A percentile compares a stretch with the other conserved stretches of the same genome.
Evolutionary conservation across 1,284 basidiomycete species (phyloP).

Genomic region (Gymnopus androsaceus): DNA sequence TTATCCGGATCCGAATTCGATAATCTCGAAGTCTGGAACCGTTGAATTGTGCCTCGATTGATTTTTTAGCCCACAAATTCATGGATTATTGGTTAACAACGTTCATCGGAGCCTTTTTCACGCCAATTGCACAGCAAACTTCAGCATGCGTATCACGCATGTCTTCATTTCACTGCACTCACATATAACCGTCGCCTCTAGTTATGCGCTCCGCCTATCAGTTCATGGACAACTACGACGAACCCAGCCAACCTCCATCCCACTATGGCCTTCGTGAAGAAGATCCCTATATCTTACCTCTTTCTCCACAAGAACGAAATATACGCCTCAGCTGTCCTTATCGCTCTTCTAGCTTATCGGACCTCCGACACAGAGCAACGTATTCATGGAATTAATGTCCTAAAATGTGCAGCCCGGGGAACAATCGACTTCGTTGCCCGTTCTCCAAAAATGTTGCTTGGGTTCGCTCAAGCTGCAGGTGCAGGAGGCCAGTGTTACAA

Average conservation of each 20-base stretch:
- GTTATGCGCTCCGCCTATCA: neutral
- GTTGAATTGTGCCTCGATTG: too few relatives aligned
- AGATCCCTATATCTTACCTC: neutral
- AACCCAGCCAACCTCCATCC: neutral
- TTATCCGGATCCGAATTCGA: too few relatives aligned
- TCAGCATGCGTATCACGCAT: too few relatives aligned
- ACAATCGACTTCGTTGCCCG: neutral
- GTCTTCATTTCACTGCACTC: too few relatives aligned
- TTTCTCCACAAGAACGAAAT: neutral
- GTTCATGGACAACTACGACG: constrained; percentile 6
- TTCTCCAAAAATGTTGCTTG: neutral
- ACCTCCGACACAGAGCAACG: neutral
- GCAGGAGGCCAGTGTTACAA: neutral
- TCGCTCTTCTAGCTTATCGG: constrained; percentile 12
- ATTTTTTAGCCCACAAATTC: too few relatives aligned
- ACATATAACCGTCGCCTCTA: constrained; percentile 1
- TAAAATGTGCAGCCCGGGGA: too few relatives aligned
- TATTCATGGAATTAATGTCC: neutral
- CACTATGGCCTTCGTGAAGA: neutral
- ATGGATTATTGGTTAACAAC: too few relatives aligned
- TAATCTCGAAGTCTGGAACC: too few relatives aligned
- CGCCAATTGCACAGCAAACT: too few relatives aligned
- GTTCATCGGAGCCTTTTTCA: too few relatives aligned
- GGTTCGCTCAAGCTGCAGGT: neutral
- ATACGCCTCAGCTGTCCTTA: constrained; percentile 3